Evolutionary conservation across 257 asterid species (phyloP).

Genomic region (Datura wrightii): DNA sequence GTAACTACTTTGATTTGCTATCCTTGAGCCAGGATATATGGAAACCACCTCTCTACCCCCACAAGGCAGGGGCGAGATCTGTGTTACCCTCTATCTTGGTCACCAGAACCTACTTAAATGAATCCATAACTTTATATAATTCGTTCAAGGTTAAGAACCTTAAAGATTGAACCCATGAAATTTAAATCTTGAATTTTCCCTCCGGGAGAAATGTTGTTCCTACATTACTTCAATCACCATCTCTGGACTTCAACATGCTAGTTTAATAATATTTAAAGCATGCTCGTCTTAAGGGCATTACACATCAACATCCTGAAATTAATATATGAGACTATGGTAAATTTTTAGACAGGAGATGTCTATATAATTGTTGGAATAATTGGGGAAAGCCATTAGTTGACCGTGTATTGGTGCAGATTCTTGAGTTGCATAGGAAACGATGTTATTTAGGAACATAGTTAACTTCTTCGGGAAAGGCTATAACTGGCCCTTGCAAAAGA

Average conservation of each 20-base stretch:
- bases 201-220: background rate
- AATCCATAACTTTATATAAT: too few relatives aligned
- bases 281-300: background rate
- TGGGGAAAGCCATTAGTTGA: slow-evolving; percentile 2
- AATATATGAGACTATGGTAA: background rate
- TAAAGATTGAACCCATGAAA: background rate
- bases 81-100: too few relatives aligned
- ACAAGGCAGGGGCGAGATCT: too few relatives aligned
- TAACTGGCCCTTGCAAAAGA: background rate
- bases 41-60: too few relatives aligned
- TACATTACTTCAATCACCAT: background rate
- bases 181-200: too few relatives aligned
- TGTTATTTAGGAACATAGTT: background rate
- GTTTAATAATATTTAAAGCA: background rate
- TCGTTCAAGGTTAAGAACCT: too few relatives aligned
- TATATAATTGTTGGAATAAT: background rate
- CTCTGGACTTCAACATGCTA: background rate
- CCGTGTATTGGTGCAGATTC: background rate
- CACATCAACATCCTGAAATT: background rate
- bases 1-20: too few relatives aligned
- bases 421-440: background rate
- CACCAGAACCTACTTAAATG: too few relatives aligned
- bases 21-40: too few relatives aligned
- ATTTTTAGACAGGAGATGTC: background rate
- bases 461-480: background rate